Percentiles rank a stretch among this genome's conserved stretches.
Evolutionary conservation across 805 yeast species (phyloP).

Genomic region (Schwanniomyces sp.): DNA sequence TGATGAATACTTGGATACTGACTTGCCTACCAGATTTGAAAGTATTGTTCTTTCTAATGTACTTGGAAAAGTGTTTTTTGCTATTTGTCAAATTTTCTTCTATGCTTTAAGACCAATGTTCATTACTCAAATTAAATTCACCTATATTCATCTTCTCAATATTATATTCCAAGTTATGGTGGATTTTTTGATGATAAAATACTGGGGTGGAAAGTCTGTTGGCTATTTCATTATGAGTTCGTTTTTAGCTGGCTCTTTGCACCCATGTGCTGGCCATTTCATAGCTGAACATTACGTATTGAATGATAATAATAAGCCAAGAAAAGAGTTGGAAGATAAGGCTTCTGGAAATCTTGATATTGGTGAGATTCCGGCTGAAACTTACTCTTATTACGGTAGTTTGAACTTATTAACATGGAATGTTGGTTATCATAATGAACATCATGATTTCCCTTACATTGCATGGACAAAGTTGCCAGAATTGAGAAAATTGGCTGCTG

Average conservation of each 20-base stretch:
- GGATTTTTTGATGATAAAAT: constrained; percentile 56
- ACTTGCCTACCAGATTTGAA: constrained; percentile 79
- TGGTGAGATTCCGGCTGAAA: constrained; percentile 60
- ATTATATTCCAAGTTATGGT: constrained; percentile 57
- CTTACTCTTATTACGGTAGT: constrained; percentile 85
- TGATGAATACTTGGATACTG: constrained; percentile 81
- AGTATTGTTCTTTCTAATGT: constrained; percentile 72
- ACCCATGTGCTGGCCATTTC: constrained; percentile 94
- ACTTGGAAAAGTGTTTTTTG: constrained; percentile 86
- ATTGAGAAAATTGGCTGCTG: constrained; percentile 66
- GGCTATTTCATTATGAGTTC: constrained; percentile 72
- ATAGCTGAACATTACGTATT: constrained; percentile 91
- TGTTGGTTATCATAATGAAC: constrained; percentile 93
- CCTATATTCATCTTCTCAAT: constrained; percentile 72
- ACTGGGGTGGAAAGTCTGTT: constrained; percentile 65
- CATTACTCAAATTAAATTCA: constrained; percentile 71
- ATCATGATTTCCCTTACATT: constrained; percentile 91
- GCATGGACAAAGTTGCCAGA: constrained; percentile 83
- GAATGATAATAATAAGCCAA: constrained; percentile 50
- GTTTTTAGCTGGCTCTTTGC: constrained; percentile 86
- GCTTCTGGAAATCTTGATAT: constrained; percentile 23
- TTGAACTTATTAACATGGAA: constrained; percentile 83
- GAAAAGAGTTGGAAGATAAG: constrained; percentile 28
- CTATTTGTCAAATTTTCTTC: constrained; percentile 84
- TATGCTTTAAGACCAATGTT: constrained; percentile 91